These are phyloP conservation scores for Dictyostelium firmibasis DNA, from an alignment of 78 protist genomes.

Conservation along the genomic window DNA sequence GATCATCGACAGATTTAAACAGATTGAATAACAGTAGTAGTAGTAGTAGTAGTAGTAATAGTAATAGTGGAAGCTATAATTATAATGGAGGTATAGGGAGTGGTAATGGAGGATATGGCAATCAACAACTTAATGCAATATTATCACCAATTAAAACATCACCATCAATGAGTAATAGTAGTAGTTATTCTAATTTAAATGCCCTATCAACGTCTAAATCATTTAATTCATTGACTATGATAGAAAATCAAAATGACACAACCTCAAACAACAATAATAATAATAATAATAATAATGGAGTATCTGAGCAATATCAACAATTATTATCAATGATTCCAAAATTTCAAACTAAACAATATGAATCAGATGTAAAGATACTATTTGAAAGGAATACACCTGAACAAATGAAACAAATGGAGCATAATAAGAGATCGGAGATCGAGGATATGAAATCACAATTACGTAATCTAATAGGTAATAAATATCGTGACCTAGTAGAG, in stretches of 20 bases:
- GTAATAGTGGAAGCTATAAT: neutral
- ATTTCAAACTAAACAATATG: slow-evolving; percentile 37
- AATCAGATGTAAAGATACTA: slow-evolving; percentile 13
- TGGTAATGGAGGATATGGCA: neutral
- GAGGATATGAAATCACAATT: slow-evolving; percentile 68
- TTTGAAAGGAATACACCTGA: slow-evolving; percentile 69
- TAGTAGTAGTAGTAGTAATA: neutral
- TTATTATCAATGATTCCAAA: slow-evolving; percentile 48
- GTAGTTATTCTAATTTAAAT: neutral
- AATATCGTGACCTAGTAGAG: slow-evolving; percentile 58
- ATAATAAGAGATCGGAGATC: slow-evolving; percentile 44
- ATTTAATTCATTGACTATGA: neutral
- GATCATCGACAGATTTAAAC: neutral
- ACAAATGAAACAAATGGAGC: slow-evolving; percentile 54
- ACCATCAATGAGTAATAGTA: neutral
- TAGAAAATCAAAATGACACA: neutral
- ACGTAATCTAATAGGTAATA: slow-evolving; percentile 54
- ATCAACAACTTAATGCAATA: slow-evolving; percentile 4
- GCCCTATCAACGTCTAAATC: neutral
- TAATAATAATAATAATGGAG: neutral
- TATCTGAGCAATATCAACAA: neutral
- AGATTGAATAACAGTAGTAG: neutral
- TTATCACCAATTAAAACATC: neutral
- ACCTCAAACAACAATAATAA: neutral
- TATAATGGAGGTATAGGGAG: no score